These are phyloP conservation scores for Amoebophrya sp. DNA, from an alignment of 169 alveolate genomes.

Conservation along the genomic window DNA sequence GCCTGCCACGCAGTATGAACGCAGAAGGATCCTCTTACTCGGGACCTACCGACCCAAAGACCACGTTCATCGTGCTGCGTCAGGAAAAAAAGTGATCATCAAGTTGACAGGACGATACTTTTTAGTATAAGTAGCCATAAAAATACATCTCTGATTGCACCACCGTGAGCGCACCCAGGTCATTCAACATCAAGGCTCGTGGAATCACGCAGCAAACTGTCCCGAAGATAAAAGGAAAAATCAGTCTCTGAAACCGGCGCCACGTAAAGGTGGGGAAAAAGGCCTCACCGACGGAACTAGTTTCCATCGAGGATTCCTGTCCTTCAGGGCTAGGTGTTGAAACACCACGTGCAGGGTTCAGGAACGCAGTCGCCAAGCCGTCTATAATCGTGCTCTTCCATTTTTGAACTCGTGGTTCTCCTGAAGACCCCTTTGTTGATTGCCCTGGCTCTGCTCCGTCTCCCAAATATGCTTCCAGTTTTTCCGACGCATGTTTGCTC, in stretches of 20 bases:
- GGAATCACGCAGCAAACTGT: neutral
- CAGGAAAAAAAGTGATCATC: no score
- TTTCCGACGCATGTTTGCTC: no score
- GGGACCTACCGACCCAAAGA: no score
- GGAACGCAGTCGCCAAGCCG: neutral
- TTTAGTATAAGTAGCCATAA: no score
- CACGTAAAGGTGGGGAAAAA: neutral
- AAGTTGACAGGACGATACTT: no score
- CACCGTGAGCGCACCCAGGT: neutral
- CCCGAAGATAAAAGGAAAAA: neutral
- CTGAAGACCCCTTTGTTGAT: neutral
- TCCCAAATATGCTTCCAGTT: neutral
- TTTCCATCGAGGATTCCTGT: no score
- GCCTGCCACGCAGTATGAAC: no score
- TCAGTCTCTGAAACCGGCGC: neutral
- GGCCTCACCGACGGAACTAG: neutral
- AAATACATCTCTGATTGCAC: neutral
- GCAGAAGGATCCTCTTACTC: no score
- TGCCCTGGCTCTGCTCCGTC: neutral
- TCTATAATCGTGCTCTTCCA: neutral
- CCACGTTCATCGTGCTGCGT: no score
- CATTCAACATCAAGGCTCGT: neutral
- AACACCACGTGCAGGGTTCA: neutral
- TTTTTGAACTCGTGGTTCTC: neutral
- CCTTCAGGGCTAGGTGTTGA: no score